Conservation (phyloP, 164 flowering plant genomes). For the Magnolia sinica region DNA sequence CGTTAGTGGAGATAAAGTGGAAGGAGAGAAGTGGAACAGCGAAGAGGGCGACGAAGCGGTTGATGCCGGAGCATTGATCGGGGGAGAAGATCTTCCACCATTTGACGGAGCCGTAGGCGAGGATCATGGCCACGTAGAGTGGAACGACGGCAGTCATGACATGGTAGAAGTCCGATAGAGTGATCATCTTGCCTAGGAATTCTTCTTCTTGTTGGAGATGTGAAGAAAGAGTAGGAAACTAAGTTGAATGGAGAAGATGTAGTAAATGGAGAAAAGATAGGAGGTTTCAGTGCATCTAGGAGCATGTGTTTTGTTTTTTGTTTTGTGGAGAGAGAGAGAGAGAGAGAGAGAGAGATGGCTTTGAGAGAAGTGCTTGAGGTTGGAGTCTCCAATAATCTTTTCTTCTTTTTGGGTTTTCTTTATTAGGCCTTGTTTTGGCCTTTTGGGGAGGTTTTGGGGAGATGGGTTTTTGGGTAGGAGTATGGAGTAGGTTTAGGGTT, state of each 20-base stretch:
- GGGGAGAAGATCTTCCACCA: conserved; percentile 96
- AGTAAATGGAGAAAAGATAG: conserved; percentile 3
- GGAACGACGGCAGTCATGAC: conserved; percentile 95
- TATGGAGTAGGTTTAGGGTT: not conserved
- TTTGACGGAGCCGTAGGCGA: conserved; percentile 92
- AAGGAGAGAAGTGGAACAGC: conserved; percentile 94
- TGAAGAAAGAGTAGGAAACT: not conserved
- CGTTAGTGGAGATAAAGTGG: conserved; percentile 78
- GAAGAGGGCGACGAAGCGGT: conserved; percentile 88
- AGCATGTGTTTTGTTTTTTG: conserved; percentile 35
- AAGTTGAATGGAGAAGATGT: conserved; percentile 4
- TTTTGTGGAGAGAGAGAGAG: not conserved
- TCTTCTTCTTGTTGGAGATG: not conserved
- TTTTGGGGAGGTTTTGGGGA: not conserved
- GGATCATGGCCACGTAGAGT: conserved; percentile 92
- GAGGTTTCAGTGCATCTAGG: conserved; percentile 22
- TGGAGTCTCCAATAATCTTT: not conserved
- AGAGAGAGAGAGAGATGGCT: not conserved
- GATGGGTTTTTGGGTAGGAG: not conserved
- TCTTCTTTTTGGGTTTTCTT: not conserved
- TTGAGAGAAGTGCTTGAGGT: not conserved
- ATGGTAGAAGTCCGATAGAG: conserved; percentile 69
- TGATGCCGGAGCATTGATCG: conserved; percentile 94
- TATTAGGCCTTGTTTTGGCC: not conserved
- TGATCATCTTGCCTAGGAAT: conserved; percentile 55